These are phyloP conservation scores for Coniophora puteana DNA, from an alignment of 1,284 basidiomycete genomes.

Conservation along the genomic window DNA sequence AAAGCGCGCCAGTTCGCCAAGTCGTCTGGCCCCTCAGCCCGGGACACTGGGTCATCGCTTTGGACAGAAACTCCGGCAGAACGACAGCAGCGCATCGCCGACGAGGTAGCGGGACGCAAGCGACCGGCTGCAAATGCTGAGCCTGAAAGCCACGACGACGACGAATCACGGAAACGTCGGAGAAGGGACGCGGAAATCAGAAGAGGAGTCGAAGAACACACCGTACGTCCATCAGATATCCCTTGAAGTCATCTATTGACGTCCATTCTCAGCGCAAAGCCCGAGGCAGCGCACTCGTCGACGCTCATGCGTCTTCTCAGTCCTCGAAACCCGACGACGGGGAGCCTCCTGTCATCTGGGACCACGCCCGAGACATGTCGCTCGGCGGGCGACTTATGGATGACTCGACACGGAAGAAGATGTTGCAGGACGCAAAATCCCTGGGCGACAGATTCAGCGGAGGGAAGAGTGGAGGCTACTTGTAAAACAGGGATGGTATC, in stretches of 20 bases:
- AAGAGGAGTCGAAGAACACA: conserved; percentile 74
- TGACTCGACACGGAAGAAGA: conserved; percentile 70
- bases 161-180: conserved; percentile 46
- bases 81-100: conserved; percentile 76
- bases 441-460: conserved; percentile 80
- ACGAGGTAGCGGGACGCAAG: conserved; percentile 84
- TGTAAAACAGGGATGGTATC: too few relatives aligned
- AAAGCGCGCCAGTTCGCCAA: conserved; percentile 78
- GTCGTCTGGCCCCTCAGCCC: conserved; percentile 42
- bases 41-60: conserved; percentile 53
- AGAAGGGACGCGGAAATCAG: conserved; percentile 68
- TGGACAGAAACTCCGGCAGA: conserved; percentile 96
- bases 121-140: conserved; percentile 60
- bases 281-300: conserved; percentile 67
- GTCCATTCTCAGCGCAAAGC: conserved; percentile 46
- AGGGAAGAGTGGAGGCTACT: conserved; percentile 61
- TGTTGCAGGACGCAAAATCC: conserved; percentile 76
- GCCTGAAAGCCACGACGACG: conserved; percentile 28
- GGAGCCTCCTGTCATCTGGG: conserved; percentile 74
- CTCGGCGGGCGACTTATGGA: conserved; percentile 83
- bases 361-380: conserved; percentile 84
- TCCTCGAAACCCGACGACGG: conserved; percentile 41
- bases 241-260: neutral
- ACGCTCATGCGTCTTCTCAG: conserved; percentile 45
- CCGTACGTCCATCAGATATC: conserved; percentile 46